phyloP scores from a whole-genome alignment of 2,329 filamentous ascomycete species.

The Colletotrichum magnum region DNA sequence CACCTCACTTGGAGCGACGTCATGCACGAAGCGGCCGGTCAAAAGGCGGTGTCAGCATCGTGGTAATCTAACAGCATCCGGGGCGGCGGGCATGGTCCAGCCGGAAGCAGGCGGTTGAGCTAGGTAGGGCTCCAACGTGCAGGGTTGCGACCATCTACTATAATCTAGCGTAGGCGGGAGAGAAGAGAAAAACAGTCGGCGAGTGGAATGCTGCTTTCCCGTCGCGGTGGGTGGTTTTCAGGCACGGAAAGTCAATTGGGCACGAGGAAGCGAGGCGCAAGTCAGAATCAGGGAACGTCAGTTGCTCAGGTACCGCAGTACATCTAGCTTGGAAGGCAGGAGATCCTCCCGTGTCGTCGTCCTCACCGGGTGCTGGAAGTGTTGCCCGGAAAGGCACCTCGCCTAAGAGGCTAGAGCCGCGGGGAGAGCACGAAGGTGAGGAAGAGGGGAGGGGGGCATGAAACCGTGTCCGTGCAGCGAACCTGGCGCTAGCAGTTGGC shows the following conservation, averaged over 20 bases:
- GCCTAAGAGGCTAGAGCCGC: too few species aligned
- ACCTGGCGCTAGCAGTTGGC: slow-evolving; percentile 16
- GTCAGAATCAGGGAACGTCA: too few species aligned
- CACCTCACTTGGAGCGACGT: neutral
- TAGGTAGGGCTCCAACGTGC: neutral
- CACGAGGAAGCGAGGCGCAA: too few species aligned
- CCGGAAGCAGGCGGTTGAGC: neutral
- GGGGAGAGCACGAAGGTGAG: neutral
- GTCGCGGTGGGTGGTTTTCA: slow-evolving; percentile 25
- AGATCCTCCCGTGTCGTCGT: too few species aligned
- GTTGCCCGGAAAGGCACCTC: neutral
- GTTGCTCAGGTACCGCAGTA: too few species aligned
- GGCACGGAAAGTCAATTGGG: slow-evolving; percentile 15
- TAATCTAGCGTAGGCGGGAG: neutral
- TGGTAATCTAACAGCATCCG: neutral
- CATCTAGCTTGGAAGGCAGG: too few species aligned
- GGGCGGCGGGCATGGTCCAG: neutral
- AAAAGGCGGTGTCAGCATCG: slow-evolving; percentile 20
- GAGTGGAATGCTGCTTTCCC: neutral
- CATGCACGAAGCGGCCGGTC: neutral
- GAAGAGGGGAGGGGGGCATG: slow-evolving; percentile 34
- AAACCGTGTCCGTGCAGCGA: slow-evolving; percentile 31
- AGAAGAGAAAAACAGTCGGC: neutral
- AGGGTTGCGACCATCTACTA: neutral
- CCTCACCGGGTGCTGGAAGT: neutral